Evolutionary conservation across 2,329 filamentous ascomycete species (phyloP), one percentile per base, ranked within the genome.

Genomic region (Epichloe gansuensis): DNA sequence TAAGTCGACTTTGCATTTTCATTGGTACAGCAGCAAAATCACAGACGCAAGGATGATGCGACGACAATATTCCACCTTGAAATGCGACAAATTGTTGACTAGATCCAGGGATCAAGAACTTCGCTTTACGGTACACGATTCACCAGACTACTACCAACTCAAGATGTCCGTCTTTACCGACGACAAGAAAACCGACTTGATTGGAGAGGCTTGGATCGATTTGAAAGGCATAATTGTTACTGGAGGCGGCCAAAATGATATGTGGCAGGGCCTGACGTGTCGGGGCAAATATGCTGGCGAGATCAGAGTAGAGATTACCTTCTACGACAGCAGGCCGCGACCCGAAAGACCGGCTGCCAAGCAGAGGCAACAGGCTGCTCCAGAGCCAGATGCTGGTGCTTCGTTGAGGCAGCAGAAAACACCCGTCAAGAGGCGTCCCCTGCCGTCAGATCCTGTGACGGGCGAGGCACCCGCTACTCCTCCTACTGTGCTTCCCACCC

Each of bases 131-230:
- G 93, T 98, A 15, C 91, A 96, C 76, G 91, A 97, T 64, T 96
- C 90, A 15, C 85, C 90, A 17, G 93, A 98, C 70, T 98, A 98
- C 74, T 90, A 89, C 70, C 88, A 91, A 66, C 78, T 98, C 53
- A 98, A 98, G 67, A 78, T 97, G 15, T 96, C 91, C 3, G 81
- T 97, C 5, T 98, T 98, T 73, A 96, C 95, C 65, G 93, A 98
- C 63, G 93, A 98, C 71, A 97, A 96, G 74, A 94, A 86, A 73
- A 97, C 91, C 0, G 93, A 98, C 60, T 70, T 98, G 58, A 96
- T 98, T 61, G 93, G 93, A 58, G 93, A 98, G 69, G 83, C 88
- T 6, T 96, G 88, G 85, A 81, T 97, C 54, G 86, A 88, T 63
- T 75, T 98, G 55, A 82, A 83, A 59, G 78, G 82, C 60, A 86